Evolutionary conservation across 1,139 yeast genomes (phyloP).

Genomic region (Candida sanyaensis): DNA sequence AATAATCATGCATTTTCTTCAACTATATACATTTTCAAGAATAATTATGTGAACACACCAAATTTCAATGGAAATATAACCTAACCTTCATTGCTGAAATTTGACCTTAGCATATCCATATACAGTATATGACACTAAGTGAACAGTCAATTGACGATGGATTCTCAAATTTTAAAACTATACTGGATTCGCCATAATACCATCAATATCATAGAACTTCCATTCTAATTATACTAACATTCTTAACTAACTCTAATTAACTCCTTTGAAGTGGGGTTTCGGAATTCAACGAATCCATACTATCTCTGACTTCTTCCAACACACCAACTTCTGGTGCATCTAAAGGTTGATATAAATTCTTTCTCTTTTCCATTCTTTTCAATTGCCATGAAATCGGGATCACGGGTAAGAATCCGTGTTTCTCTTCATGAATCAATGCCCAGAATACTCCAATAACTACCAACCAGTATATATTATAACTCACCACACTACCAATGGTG

Average conservation of each 20-base stretch:
- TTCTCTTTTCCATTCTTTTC: conserved; percentile 50
- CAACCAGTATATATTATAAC: conserved; percentile 41
- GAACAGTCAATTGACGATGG: no score
- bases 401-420: conserved; percentile 33
- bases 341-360: conserved; percentile 12
- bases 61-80: no score
- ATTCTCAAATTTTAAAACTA: no score
- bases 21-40: no score
- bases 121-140: no score
- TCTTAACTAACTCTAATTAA: background rate
- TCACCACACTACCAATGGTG: conserved; percentile 45
- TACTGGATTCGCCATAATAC: no score
- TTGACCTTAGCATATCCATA: no score
- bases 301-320: conserved; percentile 17
- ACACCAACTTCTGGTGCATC: conserved; percentile 11
- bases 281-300: conserved; percentile 29
- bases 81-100: no score
- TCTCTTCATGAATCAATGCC: conserved; percentile 34
- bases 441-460: conserved; percentile 25
- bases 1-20: no score
- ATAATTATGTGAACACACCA: no score
- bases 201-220: no score
- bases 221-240: no score
- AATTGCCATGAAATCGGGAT: conserved; percentile 59
- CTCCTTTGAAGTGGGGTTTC: conserved; percentile 23